Conservation (phyloP, 331 rosid genomes). For the Malus hybrid region DNA sequence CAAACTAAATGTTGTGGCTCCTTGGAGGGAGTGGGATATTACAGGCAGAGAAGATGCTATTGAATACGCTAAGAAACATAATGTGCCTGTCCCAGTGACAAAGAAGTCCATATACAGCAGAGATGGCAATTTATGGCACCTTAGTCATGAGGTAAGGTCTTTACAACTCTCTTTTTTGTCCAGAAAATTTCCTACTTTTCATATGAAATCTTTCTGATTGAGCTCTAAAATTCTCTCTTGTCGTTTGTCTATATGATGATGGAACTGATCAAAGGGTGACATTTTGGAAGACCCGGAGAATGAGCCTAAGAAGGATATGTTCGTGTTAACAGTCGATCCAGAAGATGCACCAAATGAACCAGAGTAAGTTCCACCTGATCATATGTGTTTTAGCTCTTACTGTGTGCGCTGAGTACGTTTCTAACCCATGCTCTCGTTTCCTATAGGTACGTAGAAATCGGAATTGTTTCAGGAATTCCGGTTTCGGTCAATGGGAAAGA, state of each 20-base stretch:
- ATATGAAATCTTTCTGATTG: background rate
- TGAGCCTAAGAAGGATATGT: constrained; percentile 91
- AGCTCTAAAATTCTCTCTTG: background rate
- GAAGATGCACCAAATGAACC: constrained; percentile 85
- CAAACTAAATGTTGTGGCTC: constrained; percentile 85
- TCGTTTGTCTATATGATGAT: constrained; percentile 3
- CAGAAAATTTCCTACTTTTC: background rate
- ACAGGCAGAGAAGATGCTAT: constrained; percentile 97
- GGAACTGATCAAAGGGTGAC: constrained; percentile 58
- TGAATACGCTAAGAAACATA: constrained; percentile 90
- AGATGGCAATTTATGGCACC: constrained; percentile 96
- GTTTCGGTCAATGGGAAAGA: constrained; percentile 61
- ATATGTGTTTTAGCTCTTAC: background rate
- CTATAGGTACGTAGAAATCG: constrained; percentile 75
- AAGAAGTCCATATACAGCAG: constrained; percentile 94
- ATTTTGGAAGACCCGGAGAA: constrained; percentile 82
- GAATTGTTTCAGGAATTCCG: constrained; percentile 66
- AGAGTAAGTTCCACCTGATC: constrained; percentile 41
- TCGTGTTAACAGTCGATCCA: constrained; percentile 82
- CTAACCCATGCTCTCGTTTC: background rate
- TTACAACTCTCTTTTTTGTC: background rate
- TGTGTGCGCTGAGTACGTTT: background rate
- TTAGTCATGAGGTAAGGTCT: constrained; percentile 83
- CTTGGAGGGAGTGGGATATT: constrained; percentile 99
- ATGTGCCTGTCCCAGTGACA: constrained; percentile 86